Percentiles rank a stretch among this genome's conserved stretches.
phyloP scores from a whole-genome alignment of 495 filamentous ascomycete species.

The Rhypophila decipiens region DNA sequence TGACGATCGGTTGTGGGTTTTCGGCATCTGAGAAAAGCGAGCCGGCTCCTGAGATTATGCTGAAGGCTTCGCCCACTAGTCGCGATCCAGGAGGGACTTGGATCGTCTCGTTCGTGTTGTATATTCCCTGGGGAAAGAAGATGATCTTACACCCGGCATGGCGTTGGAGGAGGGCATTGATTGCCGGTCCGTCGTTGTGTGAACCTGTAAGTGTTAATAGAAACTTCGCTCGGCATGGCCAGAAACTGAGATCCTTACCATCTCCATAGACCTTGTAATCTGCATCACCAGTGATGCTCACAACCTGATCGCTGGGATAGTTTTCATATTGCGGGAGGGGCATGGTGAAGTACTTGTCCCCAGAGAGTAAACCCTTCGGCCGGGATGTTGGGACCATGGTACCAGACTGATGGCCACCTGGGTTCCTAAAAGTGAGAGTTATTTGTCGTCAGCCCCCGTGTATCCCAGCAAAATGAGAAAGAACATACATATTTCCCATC shows the following conservation, averaged over 20 bases:
- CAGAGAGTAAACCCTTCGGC: conserved; percentile 17
- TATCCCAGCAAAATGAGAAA: neutral
- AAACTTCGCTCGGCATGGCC: neutral
- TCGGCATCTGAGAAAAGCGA: conserved; percentile 42
- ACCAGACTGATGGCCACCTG: conserved; percentile 26
- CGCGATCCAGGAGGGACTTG: conserved; percentile 49
- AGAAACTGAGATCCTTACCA: conserved; percentile 1
- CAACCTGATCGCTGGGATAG: conserved; percentile 26
- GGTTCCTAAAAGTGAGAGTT: conserved; percentile 7
- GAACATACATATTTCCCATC: conserved; percentile 21
- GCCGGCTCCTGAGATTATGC: conserved; percentile 40
- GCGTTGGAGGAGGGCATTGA: conserved; percentile 33
- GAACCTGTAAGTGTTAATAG: conserved; percentile 10
- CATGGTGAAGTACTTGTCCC: conserved; percentile 30
- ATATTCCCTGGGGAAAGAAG: conserved; percentile 42
- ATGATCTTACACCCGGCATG: conserved; percentile 31
- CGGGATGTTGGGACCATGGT: conserved; percentile 20
- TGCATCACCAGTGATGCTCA: conserved; percentile 32
- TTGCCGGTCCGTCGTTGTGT: conserved; percentile 31
- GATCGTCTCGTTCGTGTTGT: conserved; percentile 40
- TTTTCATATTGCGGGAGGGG: conserved; percentile 31
- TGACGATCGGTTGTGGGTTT: conserved; percentile 48
- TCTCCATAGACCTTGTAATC: conserved; percentile 31
- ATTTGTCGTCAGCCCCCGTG: no score
- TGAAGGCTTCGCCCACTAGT: conserved; percentile 40